These are phyloP conservation scores for Sclerotinia borealis DNA, from an alignment of 2,329 filamentous ascomycete species.

Conservation along the genomic window DNA sequence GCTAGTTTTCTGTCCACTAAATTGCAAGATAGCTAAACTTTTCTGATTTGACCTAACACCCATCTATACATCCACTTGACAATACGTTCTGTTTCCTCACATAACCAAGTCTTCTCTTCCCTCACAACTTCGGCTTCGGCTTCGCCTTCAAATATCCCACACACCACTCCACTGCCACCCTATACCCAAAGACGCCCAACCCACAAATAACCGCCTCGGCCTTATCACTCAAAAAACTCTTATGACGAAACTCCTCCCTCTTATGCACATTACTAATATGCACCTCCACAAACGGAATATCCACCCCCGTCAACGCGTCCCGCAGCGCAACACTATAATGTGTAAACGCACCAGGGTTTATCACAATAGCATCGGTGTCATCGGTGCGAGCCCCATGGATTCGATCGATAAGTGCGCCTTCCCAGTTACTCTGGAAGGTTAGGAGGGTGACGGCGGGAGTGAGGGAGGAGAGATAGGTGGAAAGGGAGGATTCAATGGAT, in stretches of 20 bases:
- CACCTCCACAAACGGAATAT: constrained; percentile 71
- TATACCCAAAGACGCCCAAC: constrained; percentile 56
- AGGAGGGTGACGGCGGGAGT: constrained; percentile 39
- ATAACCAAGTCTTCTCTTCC: background rate
- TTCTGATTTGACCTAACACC: too few relatives aligned
- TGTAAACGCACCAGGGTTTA: constrained; percentile 70
- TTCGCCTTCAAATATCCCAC: constrained; percentile 41
- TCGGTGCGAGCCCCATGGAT: constrained; percentile 57
- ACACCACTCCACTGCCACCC: constrained; percentile 51
- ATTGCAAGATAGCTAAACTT: background rate
- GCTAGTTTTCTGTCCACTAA: background rate
- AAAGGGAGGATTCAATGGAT: constrained; percentile 43
- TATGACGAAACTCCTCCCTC: constrained; percentile 60
- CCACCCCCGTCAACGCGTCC: constrained; percentile 65
- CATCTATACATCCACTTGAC: too few relatives aligned
- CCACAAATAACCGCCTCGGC: constrained; percentile 68
- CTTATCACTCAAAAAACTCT: constrained; percentile 71
- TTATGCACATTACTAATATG: constrained; percentile 71
- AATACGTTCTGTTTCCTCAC: background rate
- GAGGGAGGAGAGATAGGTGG: constrained; percentile 11
- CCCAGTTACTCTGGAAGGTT: constrained; percentile 70
- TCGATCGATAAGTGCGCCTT: constrained; percentile 43
- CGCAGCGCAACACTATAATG: constrained; percentile 71
- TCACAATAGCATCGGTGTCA: constrained; percentile 59
- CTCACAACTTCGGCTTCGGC: constrained; percentile 26